Percentiles rank a stretch among this genome's conserved stretches.
Conservation (phyloP, 1,284 basidiomycete genomes). For the Trametes pubescens region DNA sequence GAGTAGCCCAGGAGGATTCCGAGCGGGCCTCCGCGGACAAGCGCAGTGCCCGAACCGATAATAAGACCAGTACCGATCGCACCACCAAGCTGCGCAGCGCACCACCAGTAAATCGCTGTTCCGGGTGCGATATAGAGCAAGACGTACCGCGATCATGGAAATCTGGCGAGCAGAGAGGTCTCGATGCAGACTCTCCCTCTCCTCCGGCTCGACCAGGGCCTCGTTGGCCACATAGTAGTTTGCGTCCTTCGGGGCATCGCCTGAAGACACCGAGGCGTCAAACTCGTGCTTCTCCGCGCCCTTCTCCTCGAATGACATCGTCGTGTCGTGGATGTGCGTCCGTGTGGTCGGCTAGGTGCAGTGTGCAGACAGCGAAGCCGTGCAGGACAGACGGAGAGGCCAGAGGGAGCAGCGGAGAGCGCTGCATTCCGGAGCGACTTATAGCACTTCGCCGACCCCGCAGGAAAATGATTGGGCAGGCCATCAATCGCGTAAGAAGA, state of each 20-base stretch:
- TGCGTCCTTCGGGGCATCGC: conserved; percentile 18
- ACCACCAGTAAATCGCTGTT: background rate
- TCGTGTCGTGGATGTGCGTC: background rate
- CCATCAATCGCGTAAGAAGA: conserved; percentile 22
- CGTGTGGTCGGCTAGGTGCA: conserved; percentile 4
- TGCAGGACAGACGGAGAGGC: conserved; percentile 5
- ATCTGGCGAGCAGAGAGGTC: conserved; percentile 73
- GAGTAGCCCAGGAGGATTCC: conserved; percentile 60
- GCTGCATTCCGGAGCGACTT: conserved; percentile 6
- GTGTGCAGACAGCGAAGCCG: conserved; percentile 6
- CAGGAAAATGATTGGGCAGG: conserved; percentile 18
- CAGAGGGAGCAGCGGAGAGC: background rate
- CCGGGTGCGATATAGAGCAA: background rate
- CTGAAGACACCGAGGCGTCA: conserved; percentile 17
- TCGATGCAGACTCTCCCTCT: conserved; percentile 60
- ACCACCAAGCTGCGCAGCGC: conserved; percentile 56
- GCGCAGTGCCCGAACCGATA: conserved; percentile 71
- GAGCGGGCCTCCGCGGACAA: conserved; percentile 61
- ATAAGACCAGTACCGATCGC: conserved; percentile 79
- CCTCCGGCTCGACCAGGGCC: conserved; percentile 51
- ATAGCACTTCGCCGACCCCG: conserved; percentile 11
- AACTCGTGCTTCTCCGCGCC: conserved; percentile 26
- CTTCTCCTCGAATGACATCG: conserved; percentile 35
- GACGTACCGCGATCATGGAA: conserved; percentile 71
- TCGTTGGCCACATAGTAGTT: conserved; percentile 42